Percentiles rank a stretch among this genome's conserved stretches.
These are phyloP conservation scores for Dictyostelium intermedium DNA, from an alignment of 78 protist genomes.

Conservation along the genomic window DNA sequence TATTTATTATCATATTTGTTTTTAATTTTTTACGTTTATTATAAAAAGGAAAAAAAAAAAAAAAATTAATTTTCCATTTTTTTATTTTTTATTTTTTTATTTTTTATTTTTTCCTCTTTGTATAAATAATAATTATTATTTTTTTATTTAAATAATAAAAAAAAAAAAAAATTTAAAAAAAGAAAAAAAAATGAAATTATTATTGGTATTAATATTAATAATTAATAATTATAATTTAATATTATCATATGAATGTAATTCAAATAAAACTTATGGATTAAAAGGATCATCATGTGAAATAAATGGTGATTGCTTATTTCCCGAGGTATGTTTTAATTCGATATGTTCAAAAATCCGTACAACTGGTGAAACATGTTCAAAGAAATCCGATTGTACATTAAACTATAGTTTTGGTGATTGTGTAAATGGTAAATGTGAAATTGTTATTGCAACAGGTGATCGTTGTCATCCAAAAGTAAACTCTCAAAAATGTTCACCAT, in stretches of 20 bases:
- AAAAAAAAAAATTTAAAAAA: neutral
- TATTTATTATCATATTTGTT: too few relatives aligned
- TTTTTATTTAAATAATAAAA: too few relatives aligned
- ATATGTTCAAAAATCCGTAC: neutral
- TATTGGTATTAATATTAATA: neutral
- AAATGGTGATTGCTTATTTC: neutral
- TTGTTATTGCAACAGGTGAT: neutral
- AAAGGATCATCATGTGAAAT: neutral
- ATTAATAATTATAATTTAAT: neutral
- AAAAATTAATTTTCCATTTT: too few relatives aligned
- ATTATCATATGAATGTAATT: neutral
- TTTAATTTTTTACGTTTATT: too few relatives aligned
- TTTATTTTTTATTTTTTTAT: too few relatives aligned
- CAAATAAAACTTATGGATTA: neutral
- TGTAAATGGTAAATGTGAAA: neutral
- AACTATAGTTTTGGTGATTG: neutral
- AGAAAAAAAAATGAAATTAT: neutral
- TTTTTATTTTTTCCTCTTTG: too few relatives aligned
- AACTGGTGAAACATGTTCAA: neutral
- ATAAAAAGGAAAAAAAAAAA: too few relatives aligned
- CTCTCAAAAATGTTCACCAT: neutral
- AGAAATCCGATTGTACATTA: constrained; percentile 5
- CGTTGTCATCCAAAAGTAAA: neutral
- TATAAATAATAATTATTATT: too few relatives aligned
- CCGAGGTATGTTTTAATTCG: neutral